Base-by-base conservation (phyloP, 176 grass and related monocot genomes). In the Oryza nivara region DNA sequence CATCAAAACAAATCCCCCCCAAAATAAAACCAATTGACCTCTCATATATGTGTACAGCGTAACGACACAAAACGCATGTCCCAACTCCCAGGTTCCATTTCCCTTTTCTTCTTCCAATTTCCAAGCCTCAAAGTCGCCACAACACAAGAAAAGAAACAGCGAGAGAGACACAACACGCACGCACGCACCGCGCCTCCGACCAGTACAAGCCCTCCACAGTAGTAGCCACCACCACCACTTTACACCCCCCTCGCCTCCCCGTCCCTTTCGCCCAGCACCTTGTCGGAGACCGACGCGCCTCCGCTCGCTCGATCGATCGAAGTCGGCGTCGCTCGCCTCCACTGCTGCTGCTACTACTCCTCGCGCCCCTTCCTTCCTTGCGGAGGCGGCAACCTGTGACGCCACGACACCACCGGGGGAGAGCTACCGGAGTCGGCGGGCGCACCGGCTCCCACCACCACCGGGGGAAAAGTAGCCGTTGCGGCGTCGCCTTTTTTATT, bases 201-300 rank as follows among this genome's bases (percentile, higher is more conserved):
- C 58, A 63, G 58, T 63, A 63, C 58, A 63, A 63, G 20, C 2
- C 58, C 7, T 0, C 6, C 20, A 63, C 58, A 63, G 20, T 63
- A 10, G 56, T 19, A 7, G 9, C 58, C 58, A 63, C 58, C 58
- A 20, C 20, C 19, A n/a, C 56, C 51, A 75, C 82, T 49, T 25
- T 36, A 36, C 7, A 58, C 44, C 43, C 45, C 82, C n/a, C 76
- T 68, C 61, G 60, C 74, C 26, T 10, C 26, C 68, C 63, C 61
- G 80, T 87, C 84, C 80, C 89, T 91, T 84, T 83, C 81, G 80
- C 72, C 70, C 49, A 64, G 80, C 81, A 76, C 89, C 85, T 65
- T 84, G 85, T 91, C 89, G 89, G 85, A 91, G 89, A 87, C 85
- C 89, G 85, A 80, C 89, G 85, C 80, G 65, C 36, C 80, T 52